A percentile compares a stretch with the other conserved stretches of the same genome.
Evolutionary conservation across 805 yeast species (phyloP).

Genomic region (Kodamaea leandrae): DNA sequence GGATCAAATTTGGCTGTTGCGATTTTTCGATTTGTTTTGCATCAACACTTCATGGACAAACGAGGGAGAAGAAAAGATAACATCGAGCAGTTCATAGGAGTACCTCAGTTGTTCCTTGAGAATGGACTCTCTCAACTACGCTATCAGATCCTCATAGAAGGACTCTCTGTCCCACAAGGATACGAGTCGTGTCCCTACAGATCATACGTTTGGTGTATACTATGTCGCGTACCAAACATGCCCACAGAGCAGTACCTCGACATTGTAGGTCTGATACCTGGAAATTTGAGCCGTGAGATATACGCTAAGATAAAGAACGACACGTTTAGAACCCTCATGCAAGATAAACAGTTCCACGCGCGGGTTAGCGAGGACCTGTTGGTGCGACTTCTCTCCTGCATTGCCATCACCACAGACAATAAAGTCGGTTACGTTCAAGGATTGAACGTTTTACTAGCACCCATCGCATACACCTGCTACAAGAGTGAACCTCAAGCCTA

Average conservation of each 20-base stretch:
- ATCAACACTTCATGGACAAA: conserved; percentile 1
- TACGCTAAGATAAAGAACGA: conserved; percentile 77
- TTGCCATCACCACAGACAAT: conserved; percentile 50
- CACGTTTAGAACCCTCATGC: conserved; percentile 79
- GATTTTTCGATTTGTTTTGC: background rate
- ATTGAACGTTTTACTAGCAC: conserved; percentile 83
- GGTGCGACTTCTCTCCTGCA: conserved; percentile 67
- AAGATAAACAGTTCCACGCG: conserved; percentile 61
- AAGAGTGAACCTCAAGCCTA: conserved; percentile 86
- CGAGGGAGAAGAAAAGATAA: conserved; percentile 50
- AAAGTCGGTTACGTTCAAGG: conserved; percentile 78
- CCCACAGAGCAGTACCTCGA: conserved; percentile 54
- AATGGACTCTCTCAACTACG: conserved; percentile 54
- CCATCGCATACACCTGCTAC: conserved; percentile 65
- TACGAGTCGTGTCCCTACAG: conserved; percentile 64
- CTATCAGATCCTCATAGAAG: conserved; percentile 38
- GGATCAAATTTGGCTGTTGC: background rate
- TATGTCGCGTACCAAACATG: conserved; percentile 60
- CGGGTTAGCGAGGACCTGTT: conserved; percentile 69
- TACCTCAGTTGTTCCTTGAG: conserved; percentile 44
- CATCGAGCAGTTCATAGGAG: conserved; percentile 49
- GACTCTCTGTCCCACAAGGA: conserved; percentile 39
- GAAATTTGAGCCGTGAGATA: conserved; percentile 41
- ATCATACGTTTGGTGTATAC: conserved; percentile 76
- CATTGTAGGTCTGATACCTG: conserved; percentile 50